A percentile compares a stretch with the other conserved stretches of the same genome.
phyloP scores from a whole-genome alignment of 208 protist genomes.

The Wallacemonas rigidus region DNA sequence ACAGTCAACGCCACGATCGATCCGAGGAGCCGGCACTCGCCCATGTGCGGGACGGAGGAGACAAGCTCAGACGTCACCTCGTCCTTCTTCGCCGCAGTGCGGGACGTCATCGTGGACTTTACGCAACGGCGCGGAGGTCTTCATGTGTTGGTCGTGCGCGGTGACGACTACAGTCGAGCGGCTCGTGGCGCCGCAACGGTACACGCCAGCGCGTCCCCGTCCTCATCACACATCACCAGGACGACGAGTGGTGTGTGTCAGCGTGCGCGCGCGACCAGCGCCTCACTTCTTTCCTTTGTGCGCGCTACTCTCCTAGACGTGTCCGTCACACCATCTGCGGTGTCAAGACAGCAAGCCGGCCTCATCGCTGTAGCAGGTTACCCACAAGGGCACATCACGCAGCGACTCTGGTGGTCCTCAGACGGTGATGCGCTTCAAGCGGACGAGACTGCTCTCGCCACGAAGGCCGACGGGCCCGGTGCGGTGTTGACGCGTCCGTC shows the following conservation, averaged over 20 bases:
- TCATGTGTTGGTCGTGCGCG: slow-evolving; percentile 34
- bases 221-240: too few species aligned
- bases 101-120: slow-evolving; percentile 20
- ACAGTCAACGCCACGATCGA: slow-evolving; percentile 32
- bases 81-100: slow-evolving; percentile 7
- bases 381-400: slow-evolving; percentile 44
- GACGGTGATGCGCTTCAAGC: too few species aligned
- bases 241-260: slow-evolving; percentile 5
- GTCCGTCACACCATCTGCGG: neutral
- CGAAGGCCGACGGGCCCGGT: too few species aligned
- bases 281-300: slow-evolving; percentile 27
- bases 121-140: slow-evolving; percentile 16
- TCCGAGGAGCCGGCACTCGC: neutral
- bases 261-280: slow-evolving; percentile 20
- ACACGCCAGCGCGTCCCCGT: too few species aligned
- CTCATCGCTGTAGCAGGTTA: slow-evolving; percentile 36
- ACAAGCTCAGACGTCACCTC: neutral
- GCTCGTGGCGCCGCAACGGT: too few species aligned
- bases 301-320: neutral
- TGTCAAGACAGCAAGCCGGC: neutral
- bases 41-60: neutral
- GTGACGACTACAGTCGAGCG: slow-evolving; percentile 23
- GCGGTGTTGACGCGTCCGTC: too few species aligned
- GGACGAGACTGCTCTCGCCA: too few species aligned
- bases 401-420: slow-evolving; percentile 24